phyloP scores from a whole-genome alignment of 1,284 basidiomycete genomes.

The Fomitopsis schrenkii region DNA sequence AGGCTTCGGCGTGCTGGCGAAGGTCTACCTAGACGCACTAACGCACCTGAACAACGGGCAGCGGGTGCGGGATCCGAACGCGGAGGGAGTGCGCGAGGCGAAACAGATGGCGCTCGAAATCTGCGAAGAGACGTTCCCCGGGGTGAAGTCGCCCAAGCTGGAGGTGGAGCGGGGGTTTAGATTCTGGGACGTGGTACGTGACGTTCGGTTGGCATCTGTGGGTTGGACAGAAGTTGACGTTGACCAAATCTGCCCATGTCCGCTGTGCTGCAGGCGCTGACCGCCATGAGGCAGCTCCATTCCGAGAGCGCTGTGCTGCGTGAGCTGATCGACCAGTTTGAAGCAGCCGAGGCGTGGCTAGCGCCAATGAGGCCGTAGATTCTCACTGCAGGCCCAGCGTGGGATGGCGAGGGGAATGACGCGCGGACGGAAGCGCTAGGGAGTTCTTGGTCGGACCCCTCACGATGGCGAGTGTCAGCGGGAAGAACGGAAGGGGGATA shows the following conservation, averaged over 20 bases:
- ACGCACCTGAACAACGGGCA: conserved; percentile 81
- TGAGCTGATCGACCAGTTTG: conserved; percentile 91
- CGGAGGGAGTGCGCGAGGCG: conserved; percentile 75
- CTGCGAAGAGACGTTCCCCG: conserved; percentile 91
- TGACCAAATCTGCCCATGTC: conserved; percentile 11
- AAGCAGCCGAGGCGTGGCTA: conserved; percentile 91
- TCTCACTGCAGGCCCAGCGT: conserved; percentile 9
- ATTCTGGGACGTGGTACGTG: conserved; percentile 95
- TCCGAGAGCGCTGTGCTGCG: conserved; percentile 76
- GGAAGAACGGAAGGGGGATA: neutral
- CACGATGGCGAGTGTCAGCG: neutral
- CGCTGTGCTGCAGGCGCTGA: conserved; percentile 61
- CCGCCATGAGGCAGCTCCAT: conserved; percentile 84
- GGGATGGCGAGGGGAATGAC: neutral
- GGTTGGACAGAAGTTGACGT: conserved; percentile 6
- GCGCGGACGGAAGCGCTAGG: conserved; percentile 5
- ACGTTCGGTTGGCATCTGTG: conserved; percentile 2
- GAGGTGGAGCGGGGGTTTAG: conserved; percentile 96
- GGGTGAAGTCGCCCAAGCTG: conserved; percentile 80
- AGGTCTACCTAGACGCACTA: conserved; percentile 92
- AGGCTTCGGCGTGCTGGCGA: conserved; percentile 95
- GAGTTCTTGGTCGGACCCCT: conserved; percentile 4
- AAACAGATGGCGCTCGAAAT: conserved; percentile 88
- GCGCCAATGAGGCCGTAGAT: conserved; percentile 82
- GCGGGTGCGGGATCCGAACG: conserved; percentile 70